Percentiles rank a stretch among this genome's conserved stretches.
Evolutionary conservation across 345 rosid genomes (phyloP).

Genomic region (Combretum micranthum): DNA sequence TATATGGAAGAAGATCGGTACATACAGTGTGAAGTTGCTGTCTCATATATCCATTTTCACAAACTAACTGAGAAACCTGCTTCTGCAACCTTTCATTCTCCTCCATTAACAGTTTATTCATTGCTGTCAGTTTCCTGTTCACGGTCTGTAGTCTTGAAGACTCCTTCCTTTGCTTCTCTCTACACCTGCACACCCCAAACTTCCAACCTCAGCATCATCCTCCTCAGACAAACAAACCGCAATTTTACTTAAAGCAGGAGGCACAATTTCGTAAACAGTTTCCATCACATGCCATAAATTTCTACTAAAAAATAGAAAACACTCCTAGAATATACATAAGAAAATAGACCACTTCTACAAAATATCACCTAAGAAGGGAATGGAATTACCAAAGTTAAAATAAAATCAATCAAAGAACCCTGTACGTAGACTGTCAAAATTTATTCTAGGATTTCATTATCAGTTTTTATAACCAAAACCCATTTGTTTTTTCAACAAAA

Average conservation of each 20-base stretch:
- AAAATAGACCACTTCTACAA: too few relatives aligned
- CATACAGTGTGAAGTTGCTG: constrained; percentile 80
- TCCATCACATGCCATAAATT: neutral
- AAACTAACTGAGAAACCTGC: constrained; percentile 95
- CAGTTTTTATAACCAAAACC: too few relatives aligned
- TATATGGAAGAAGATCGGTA: constrained; percentile 10
- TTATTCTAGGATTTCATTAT: too few relatives aligned
- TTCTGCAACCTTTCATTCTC: constrained; percentile 98
- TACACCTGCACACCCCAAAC: constrained; percentile 55
- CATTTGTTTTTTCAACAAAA: too few relatives aligned
- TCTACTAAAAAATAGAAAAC: neutral
- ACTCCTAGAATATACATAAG: neutral
- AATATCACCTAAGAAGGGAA: too few relatives aligned
- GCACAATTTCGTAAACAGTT: neutral
- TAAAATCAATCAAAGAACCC: too few relatives aligned
- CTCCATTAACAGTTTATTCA: constrained; percentile 98
- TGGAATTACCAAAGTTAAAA: too few relatives aligned
- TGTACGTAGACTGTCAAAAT: too few relatives aligned
- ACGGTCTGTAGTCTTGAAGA: constrained; percentile 91
- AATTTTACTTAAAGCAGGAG: too few relatives aligned
- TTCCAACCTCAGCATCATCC: constrained; percentile 11
- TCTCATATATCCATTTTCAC: constrained; percentile 84
- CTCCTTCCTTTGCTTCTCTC: constrained; percentile 99
- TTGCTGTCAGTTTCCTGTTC: constrained; percentile 85
- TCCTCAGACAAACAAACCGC: neutral